Base-by-base conservation (phyloP, 768 basidiomycete genomes). In the Xerocomus brunneocitrinus region DNA sequence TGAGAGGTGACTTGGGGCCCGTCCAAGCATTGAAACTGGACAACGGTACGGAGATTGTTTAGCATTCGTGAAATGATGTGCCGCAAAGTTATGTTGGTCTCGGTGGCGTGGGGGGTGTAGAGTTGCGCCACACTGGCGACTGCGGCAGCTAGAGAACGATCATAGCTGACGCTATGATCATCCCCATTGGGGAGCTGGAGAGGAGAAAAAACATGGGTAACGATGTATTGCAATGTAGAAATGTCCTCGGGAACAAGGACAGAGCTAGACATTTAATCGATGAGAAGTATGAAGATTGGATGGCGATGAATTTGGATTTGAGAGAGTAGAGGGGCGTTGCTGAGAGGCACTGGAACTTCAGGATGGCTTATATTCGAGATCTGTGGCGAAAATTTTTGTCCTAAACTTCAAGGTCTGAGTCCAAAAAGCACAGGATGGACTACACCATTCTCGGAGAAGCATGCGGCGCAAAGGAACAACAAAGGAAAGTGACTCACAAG, bases 191-290 rank as follows among this genome's bases (percentile, higher is more conserved):
- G 77, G 4, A 78, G 63, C 34, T 66, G 66, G 0, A 74, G 70
- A 4, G 79, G 78, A 13, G 72, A 55, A 55, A 79, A 76, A 0
- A 79, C 64, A 47, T 79, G 79, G 19, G 19, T 19, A 19, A 19
- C 19, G 19, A 19, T 19, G 19, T 19, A 19, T 19, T 19, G 19
- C 19, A 53, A 31, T 9, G 52, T 25, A 31, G 6, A 12, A 5
- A 35, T 4, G 12, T 49, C 53, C 32, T 10, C 19, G 16, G n/a
- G 19, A 16, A 38, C 28, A 10, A 40, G 8, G 38, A 41, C 13
- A 25, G 40, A 47, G n/a, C 5, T 14, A 34, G 48, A 30, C 58
- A 59, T 36, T 56, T 49, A 8, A 24, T 12, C 10, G 40, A 41
- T 8, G 40, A 12, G 19, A 19, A 1, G 19, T 19, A 19, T 19